Evolutionary conservation across 371 early-diverging fungal species (phyloP).

Genomic region (Fennellomyces sp.): DNA sequence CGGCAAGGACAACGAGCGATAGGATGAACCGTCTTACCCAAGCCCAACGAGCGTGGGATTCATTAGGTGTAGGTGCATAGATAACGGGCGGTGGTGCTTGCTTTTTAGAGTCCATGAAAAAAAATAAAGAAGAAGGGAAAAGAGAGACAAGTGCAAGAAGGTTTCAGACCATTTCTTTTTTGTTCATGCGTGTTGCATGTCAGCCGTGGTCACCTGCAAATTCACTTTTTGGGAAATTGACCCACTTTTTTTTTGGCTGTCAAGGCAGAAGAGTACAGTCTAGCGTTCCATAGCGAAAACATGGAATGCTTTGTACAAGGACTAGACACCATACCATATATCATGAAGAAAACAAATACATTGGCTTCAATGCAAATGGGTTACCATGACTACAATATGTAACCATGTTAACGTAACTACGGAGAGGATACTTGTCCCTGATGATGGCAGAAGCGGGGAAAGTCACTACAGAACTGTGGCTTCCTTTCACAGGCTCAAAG

Average conservation of each 20-base stretch:
- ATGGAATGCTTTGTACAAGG: too few species aligned
- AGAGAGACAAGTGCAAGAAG: conserved; percentile 12
- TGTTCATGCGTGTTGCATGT: background rate
- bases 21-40: conserved; percentile 34
- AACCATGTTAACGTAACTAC: too few species aligned
- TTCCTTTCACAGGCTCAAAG: background rate
- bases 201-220: background rate
- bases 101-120: background rate
- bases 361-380: too few species aligned
- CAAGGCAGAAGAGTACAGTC: too few species aligned
- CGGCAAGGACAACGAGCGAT: conserved; percentile 16
- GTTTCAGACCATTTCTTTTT: background rate
- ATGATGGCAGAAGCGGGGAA: too few species aligned
- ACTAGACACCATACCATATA: too few species aligned
- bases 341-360: too few species aligned
- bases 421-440: too few species aligned
- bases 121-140: conserved; percentile 6
- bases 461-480: too few species aligned
- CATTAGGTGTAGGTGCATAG: background rate
- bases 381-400: too few species aligned
- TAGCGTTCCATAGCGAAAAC: too few species aligned
- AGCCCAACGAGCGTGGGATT: conserved; percentile 21
- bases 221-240: background rate
- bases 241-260: background rate
- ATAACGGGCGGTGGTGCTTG: conserved; percentile 1